phyloP scores from a whole-genome alignment of 805 yeast species.

The Candida ortonii region DNA sequence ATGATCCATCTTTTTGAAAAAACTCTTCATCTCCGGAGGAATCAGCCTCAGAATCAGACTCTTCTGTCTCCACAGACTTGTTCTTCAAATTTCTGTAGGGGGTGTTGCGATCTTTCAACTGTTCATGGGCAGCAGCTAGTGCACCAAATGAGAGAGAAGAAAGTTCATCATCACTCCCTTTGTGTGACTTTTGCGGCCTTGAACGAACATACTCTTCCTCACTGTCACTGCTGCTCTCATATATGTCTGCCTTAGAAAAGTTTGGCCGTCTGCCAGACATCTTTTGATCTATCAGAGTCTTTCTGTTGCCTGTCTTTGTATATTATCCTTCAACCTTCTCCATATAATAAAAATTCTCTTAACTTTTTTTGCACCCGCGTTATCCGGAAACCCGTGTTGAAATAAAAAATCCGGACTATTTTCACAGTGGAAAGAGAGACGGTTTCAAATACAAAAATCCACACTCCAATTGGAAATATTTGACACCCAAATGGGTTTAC shows the following conservation, averaged over 20 bases:
- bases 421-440: no score
- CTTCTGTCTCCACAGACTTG: conserved; percentile 13
- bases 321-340: no score
- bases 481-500: no score
- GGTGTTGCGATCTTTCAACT: no score
- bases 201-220: conserved; percentile 5
- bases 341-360: neutral
- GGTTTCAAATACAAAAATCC: no score
- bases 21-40: conserved; percentile 31
- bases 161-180: conserved; percentile 43
- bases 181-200: conserved; percentile 1
- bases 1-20: conserved; percentile 36
- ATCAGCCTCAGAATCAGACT: conserved; percentile 21
- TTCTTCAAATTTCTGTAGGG: no score
- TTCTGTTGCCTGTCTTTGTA: neutral
- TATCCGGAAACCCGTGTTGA: no score
- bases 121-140: conserved; percentile 55
- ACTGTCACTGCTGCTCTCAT: conserved; percentile 28
- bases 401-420: no score
- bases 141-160: conserved; percentile 63
- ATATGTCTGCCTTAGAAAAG: conserved; percentile 21
- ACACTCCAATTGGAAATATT: no score
- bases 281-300: no score
- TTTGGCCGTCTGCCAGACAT: conserved; percentile 22
- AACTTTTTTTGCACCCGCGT: conserved; percentile 2